Evolutionary conservation across 495 filamentous ascomycete genomes (phyloP), one percentile per base, ranked within the genome.

Genomic region (Trichoderma erinaceum): DNA sequence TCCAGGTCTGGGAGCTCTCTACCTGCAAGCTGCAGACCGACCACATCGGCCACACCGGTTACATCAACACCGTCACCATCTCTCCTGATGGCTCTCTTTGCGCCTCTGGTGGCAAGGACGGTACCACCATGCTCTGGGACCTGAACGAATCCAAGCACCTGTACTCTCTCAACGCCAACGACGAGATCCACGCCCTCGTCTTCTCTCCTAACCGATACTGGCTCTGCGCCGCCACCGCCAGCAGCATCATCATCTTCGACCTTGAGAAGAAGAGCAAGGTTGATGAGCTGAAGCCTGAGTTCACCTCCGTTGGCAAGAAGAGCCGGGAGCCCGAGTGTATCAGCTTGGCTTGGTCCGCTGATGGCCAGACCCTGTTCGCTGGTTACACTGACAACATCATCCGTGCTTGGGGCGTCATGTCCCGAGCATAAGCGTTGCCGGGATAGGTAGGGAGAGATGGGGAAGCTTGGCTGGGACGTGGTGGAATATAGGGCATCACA

Each of bases 221-320:
- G 95, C 89, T 99, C 70, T 99, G 95, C 88, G 95, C 95, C 77
- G 95, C 95, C 76, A 99, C 95, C 69, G 85, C 90, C 77, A 91
- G 86, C 84, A 90, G 86, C 86, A 98, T 99, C 88, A 98, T 97
- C 88, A 98, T 99, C 86, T 99, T 99, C 84, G 95, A 99, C 80
- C 88, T 99, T 74, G 95, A 99, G 92, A 99, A 99, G 93, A 98
- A 99, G 92, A 94, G 90, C 89, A 98, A 98, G 89, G 95, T 99
- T 72, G 95, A 99, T 75, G 95, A 98, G 88, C 87, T 99, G 80
- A 97, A 96, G 91, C 96, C 96, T 71, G 96, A 99, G 77, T 97
- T 96, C 84, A 86, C 92, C 70, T 87, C 92, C 76, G 89, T 93
- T 78, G 93, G 95, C 83, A 97, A 97, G 93, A 98, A 98, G 93